Conservation (phyloP, 257 asterid genomes). For the Nemophila menziesii region DNA sequence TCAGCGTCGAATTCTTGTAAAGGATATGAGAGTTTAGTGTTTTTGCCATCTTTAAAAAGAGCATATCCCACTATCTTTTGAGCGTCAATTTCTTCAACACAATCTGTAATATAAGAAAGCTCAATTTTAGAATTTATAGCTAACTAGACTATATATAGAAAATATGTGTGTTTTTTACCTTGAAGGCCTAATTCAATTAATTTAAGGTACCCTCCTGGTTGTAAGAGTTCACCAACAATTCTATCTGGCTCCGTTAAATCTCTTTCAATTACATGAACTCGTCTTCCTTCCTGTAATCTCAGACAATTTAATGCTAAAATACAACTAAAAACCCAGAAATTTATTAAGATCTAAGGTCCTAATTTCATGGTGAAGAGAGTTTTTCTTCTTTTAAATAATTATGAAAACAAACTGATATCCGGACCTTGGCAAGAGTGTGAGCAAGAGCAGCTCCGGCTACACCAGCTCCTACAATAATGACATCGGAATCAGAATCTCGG, state of each 20-base stretch:
- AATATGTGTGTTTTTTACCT: slow-evolving; percentile 8
- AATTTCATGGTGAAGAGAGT: too few species aligned
- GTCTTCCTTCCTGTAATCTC: slow-evolving; percentile 28
- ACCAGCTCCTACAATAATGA: slow-evolving; percentile 47
- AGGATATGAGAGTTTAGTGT: slow-evolving; percentile 32
- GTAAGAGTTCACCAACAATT: slow-evolving; percentile 36
- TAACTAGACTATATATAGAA: neutral
- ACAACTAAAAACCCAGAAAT: neutral
- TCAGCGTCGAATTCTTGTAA: slow-evolving; percentile 26
- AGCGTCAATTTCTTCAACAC: slow-evolving; percentile 44
- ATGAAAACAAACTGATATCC: too few species aligned
- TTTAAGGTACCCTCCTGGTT: slow-evolving; percentile 40
- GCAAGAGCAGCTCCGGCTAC: slow-evolving; percentile 49
- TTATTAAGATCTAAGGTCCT: too few species aligned
- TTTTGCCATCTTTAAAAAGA: slow-evolving; percentile 40
- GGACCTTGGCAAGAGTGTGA: slow-evolving; percentile 39
- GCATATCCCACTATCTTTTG: slow-evolving; percentile 45
- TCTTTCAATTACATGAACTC: slow-evolving; percentile 34
- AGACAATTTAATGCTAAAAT: neutral
- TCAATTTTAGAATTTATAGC: neutral
- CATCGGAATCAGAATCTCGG: slow-evolving; percentile 20
- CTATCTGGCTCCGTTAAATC: slow-evolving; percentile 32
- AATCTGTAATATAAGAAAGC: slow-evolving; percentile 21
- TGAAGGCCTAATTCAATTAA: slow-evolving; percentile 31
- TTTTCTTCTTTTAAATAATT: too few species aligned